Evolutionary conservation across 306 rosid genomes (phyloP).

Genomic region (Gynostemma pentaphyllum): DNA sequence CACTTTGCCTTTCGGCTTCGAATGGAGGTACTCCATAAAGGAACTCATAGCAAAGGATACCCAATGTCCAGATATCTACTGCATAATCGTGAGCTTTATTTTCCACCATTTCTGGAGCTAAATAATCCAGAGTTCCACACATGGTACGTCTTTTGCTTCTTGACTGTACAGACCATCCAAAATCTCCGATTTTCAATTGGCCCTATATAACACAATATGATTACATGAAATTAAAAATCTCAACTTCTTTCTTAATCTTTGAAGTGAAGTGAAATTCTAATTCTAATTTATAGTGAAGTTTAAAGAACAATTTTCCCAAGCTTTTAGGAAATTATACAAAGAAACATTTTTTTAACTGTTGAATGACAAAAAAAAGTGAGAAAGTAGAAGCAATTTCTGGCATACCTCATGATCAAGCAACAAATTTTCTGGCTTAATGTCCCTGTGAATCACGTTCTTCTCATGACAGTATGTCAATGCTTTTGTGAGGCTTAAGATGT

Average conservation of each 20-base stretch:
- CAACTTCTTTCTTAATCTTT: background rate
- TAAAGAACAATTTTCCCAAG: background rate
- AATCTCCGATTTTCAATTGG: conserved; percentile 80
- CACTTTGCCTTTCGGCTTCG: conserved; percentile 78
- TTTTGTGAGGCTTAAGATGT: conserved; percentile 64
- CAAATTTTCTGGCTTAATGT: conserved; percentile 88
- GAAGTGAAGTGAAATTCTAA: background rate
- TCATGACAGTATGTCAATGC: conserved; percentile 86
- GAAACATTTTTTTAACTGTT: background rate
- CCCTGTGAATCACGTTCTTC: conserved; percentile 87
- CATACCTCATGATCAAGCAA: conserved; percentile 82
- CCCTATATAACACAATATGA: conserved; percentile 38
- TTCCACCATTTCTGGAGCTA: conserved; percentile 94
- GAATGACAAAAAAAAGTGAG: background rate
- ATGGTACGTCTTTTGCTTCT: conserved; percentile 63
- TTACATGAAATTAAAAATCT: background rate
- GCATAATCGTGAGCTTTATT: conserved; percentile 73
- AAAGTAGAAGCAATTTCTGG: background rate
- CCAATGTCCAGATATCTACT: conserved; percentile 86
- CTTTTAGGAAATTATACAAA: background rate
- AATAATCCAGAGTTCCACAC: conserved; percentile 92
- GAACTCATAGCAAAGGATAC: conserved; percentile 81
- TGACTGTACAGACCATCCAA: conserved; percentile 93
- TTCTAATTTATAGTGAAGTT: background rate
- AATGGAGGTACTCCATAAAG: conserved; percentile 83